Evolutionary conservation across 176 grass and related monocot genomes (phyloP).

Genomic region (Musa acuminata): DNA sequence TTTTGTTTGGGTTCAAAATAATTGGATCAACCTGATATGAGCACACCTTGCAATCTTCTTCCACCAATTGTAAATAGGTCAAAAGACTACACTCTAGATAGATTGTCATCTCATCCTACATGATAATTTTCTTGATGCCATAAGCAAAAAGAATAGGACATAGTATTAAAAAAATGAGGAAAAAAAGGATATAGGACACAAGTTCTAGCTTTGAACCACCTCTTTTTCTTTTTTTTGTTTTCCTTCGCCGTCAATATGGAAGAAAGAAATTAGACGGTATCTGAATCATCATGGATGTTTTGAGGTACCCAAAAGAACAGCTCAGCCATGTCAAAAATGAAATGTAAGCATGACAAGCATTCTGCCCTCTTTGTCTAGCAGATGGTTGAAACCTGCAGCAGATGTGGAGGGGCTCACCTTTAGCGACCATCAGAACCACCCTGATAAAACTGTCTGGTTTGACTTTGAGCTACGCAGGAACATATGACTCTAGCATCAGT

Average conservation of each 20-base stretch:
- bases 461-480: slow-evolving; percentile 33
- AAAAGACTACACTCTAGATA: no score
- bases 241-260: neutral
- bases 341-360: neutral
- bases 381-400: neutral
- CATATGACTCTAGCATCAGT: slow-evolving; percentile 78
- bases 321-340: neutral
- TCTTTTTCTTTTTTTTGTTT: no score
- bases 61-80: no score
- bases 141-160: neutral
- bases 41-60: no score
- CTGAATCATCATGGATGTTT: neutral
- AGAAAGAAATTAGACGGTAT: neutral
- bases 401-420: neutral
- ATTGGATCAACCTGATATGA: no score
- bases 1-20: no score
- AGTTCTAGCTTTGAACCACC: no score
- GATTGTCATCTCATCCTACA: neutral
- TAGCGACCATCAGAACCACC: no score
- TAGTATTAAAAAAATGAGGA: no score
- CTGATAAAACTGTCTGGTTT: neutral
- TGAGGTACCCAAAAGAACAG: neutral
- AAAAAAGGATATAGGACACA: no score
- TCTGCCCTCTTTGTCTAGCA: neutral
- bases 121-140: neutral